Percentiles rank a stretch among this genome's conserved stretches.
Conservation (phyloP, 2,329 filamentous ascomycete species). For the Ceratocystis papillata region DNA sequence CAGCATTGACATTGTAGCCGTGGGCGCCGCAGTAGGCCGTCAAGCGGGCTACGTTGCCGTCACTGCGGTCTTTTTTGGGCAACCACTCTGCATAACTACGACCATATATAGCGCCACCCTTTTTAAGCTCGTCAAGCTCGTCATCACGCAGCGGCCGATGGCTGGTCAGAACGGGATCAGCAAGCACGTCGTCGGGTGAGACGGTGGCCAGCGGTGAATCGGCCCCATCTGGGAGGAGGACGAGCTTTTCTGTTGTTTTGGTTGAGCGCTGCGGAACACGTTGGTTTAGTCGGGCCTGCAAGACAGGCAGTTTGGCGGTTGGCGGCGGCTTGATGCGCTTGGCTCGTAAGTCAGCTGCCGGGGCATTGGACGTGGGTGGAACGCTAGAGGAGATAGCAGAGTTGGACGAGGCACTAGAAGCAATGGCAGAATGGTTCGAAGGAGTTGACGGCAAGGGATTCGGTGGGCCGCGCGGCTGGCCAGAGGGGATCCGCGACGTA, state of each 20-base stretch:
- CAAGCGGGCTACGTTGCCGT: conserved; percentile 68
- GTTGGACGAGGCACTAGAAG: conserved; percentile 33
- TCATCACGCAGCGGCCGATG: conserved; percentile 53
- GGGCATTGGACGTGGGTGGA: conserved; percentile 27
- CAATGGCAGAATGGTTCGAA: conserved; percentile 30
- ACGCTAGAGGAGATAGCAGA: conserved; percentile 30
- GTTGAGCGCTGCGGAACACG: conserved; percentile 74
- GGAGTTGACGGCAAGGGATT: conserved; percentile 33
- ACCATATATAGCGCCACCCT: conserved; percentile 51
- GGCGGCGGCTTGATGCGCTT: conserved; percentile 23
- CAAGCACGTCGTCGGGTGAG: conserved; percentile 44
- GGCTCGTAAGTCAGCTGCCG: conserved; percentile 18
- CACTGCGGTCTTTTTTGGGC: conserved; percentile 74
- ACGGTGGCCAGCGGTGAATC: conserved; percentile 36
- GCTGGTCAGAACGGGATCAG: conserved; percentile 17
- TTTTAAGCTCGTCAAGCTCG: conserved; percentile 53
- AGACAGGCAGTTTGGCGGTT: conserved; percentile 26
- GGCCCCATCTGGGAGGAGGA: conserved; percentile 62
- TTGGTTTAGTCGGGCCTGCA: conserved; percentile 41
- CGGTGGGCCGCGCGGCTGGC: conserved; percentile 68
- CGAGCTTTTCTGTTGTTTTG: conserved; percentile 94
- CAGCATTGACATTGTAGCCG: conserved; percentile 77
- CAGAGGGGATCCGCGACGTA: conserved; percentile 87
- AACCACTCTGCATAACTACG: conserved; percentile 93
- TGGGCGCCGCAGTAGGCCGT: conserved; percentile 96